These are phyloP conservation scores for Remersonia thermophila DNA, from an alignment of 2,329 filamentous ascomycete species.

Conservation along the genomic window DNA sequence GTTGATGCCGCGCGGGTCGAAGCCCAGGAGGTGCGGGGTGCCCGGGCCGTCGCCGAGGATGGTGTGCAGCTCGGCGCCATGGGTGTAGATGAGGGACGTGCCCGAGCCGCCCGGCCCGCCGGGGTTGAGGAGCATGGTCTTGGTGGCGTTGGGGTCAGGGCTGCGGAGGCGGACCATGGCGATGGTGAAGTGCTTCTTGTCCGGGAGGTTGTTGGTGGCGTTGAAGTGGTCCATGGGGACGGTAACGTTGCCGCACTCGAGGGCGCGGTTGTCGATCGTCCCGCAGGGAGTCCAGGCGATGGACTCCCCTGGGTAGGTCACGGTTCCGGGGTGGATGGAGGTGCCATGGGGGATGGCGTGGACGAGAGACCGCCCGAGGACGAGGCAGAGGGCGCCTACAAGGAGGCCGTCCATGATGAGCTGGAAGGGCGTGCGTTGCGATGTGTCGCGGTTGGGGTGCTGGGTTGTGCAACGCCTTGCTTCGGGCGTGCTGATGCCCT, in stretches of 20 bases:
- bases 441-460: not conserved
- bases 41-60: conserved; percentile 33
- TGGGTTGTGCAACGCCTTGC: too few relatives aligned
- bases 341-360: not conserved
- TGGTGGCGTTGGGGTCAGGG: conserved; percentile 13
- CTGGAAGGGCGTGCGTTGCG: not conserved
- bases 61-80: conserved; percentile 24
- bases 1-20: conserved; percentile 36
- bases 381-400: not conserved
- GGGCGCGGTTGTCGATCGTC: conserved; percentile 21
- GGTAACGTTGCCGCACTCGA: conserved; percentile 32
- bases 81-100: conserved; percentile 23
- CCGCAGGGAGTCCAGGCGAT: conserved; percentile 30
- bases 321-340: not conserved
- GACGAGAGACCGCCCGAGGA: not conserved
- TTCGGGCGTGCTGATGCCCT: too few relatives aligned
- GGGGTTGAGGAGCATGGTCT: conserved; percentile 33
- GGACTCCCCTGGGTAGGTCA: conserved; percentile 23
- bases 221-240: conserved; percentile 37
- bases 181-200: conserved; percentile 29
- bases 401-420: not conserved
- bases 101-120: conserved; percentile 37
- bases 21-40: conserved; percentile 32
- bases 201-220: conserved; percentile 16
- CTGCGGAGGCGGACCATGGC: conserved; percentile 33